phyloP scores from a whole-genome alignment of 352 stramenopile species.

The Globisporangium acanthophoron region DNA sequence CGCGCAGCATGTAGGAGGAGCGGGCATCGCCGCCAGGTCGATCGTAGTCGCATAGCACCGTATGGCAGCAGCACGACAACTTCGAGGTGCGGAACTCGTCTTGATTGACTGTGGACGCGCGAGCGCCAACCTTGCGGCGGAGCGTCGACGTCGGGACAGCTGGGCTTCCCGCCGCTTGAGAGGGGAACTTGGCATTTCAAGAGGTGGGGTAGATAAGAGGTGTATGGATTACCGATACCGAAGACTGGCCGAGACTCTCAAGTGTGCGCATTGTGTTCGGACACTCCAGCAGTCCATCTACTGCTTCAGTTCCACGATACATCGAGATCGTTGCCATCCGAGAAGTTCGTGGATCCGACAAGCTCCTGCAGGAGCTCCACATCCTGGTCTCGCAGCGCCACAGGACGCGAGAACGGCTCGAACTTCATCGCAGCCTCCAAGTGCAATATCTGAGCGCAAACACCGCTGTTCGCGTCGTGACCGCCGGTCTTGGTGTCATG shows the following conservation, averaged over 20 bases:
- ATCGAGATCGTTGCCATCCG: too few species aligned
- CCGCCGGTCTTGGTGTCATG: constrained; percentile 11
- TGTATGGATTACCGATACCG: too few species aligned
- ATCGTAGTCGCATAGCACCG: neutral
- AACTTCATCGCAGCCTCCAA: neutral
- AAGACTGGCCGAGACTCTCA: too few species aligned
- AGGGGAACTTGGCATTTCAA: neutral
- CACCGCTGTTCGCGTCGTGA: neutral
- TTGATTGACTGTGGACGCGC: neutral
- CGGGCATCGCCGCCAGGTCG: too few species aligned
- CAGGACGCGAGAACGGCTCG: constrained; percentile 24
- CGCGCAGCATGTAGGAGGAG: neutral
- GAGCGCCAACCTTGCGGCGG: neutral
- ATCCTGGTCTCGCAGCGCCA: constrained; percentile 6
- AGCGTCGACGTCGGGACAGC: neutral
- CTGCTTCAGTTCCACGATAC: too few species aligned
- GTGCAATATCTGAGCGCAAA: too few species aligned
- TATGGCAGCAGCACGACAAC: neutral
- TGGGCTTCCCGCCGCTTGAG: neutral
- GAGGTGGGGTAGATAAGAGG: too few species aligned
- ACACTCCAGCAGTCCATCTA: too few species aligned
- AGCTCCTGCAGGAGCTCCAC: constrained; percentile 11
- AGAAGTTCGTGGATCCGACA: constrained; percentile 1
- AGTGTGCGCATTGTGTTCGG: too few species aligned
- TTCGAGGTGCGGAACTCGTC: neutral